phyloP scores from a whole-genome alignment of 1,139 yeast genomes.

The Pichia sp. region DNA sequence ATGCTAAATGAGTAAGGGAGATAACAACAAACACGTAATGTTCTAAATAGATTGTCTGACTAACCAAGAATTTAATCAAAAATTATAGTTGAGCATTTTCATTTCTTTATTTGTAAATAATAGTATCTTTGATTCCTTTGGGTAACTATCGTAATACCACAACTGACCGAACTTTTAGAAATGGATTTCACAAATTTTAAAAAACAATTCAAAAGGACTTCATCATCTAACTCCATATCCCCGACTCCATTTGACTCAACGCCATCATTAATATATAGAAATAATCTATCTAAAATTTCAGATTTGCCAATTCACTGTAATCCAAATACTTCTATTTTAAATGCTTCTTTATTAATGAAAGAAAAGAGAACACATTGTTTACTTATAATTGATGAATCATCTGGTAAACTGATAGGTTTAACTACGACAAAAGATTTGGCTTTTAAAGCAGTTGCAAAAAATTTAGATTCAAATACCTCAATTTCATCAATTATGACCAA shows the following conservation, averaged over 20 bases:
- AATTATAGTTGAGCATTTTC: no score
- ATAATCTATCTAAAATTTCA: constrained; percentile 31
- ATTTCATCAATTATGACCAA: constrained; percentile 34
- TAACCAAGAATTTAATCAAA: no score
- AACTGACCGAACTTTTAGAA: no score
- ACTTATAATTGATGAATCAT: constrained; percentile 36
- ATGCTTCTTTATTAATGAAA: constrained; percentile 49
- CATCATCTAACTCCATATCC: neutral
- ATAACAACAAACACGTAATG: no score
- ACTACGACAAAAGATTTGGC: constrained; percentile 81
- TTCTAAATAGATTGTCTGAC: no score
- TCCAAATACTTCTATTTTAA: constrained; percentile 40
- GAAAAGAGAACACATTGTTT: constrained; percentile 52
- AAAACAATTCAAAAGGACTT: neutral
- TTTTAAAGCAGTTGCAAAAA: constrained; percentile 37
- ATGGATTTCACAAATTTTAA: neutral
- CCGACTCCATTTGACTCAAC: neutral
- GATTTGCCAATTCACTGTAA: constrained; percentile 46
- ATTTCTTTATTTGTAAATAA: no score
- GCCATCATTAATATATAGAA: neutral
- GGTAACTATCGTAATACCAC: no score
- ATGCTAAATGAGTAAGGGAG: no score
- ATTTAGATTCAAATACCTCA: constrained; percentile 21
- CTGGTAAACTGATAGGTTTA: constrained; percentile 58
- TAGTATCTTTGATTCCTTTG: no score